Conservation (phyloP, 441 rosid species). For the Isatis lusitanica region DNA sequence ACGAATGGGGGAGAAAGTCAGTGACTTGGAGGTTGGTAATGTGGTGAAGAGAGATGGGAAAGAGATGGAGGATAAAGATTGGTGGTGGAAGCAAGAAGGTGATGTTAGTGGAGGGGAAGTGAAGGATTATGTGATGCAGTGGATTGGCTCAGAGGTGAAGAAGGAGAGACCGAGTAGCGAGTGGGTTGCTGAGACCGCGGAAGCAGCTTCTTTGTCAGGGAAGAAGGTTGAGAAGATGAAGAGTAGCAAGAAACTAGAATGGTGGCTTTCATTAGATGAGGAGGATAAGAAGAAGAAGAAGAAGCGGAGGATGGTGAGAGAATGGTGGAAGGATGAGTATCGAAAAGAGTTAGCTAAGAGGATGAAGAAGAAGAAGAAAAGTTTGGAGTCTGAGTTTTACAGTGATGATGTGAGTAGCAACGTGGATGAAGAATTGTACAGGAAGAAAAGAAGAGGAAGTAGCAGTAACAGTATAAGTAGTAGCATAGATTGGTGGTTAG, state of each 20-base stretch:
- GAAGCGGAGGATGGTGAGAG: conserved; percentile 71
- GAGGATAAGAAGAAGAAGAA: conserved; percentile 58
- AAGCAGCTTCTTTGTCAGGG: conserved; percentile 19
- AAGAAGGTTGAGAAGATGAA: conserved; percentile 52
- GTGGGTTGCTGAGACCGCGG: conserved; percentile 54
- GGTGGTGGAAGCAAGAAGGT: conserved; percentile 76
- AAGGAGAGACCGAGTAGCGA: conserved; percentile 68
- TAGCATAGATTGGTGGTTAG: conserved; percentile 82
- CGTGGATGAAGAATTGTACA: conserved; percentile 42
- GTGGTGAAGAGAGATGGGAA: conserved; percentile 37
- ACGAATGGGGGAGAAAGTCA: conserved; percentile 33
- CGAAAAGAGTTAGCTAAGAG: conserved; percentile 73
- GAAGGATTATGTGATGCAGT: conserved; percentile 87
- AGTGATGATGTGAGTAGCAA: conserved; percentile 25
- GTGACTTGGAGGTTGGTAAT: conserved; percentile 41
- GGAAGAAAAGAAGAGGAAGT: conserved; percentile 47
- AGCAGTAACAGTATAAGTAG: conserved; percentile 55
- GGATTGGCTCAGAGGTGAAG: conserved; percentile 87
- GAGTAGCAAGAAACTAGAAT: conserved; percentile 60
- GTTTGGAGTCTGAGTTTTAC: conserved; percentile 36
- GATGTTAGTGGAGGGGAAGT: conserved; percentile 45
- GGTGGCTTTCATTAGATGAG: conserved; percentile 88
- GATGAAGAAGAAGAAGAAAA: conserved; percentile 52
- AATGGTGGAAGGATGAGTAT: conserved; percentile 98
- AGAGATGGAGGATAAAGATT: conserved; percentile 44